Evolutionary conservation across 352 stramenopile species (phyloP).

Genomic region (Phytophthora palmivora): DNA sequence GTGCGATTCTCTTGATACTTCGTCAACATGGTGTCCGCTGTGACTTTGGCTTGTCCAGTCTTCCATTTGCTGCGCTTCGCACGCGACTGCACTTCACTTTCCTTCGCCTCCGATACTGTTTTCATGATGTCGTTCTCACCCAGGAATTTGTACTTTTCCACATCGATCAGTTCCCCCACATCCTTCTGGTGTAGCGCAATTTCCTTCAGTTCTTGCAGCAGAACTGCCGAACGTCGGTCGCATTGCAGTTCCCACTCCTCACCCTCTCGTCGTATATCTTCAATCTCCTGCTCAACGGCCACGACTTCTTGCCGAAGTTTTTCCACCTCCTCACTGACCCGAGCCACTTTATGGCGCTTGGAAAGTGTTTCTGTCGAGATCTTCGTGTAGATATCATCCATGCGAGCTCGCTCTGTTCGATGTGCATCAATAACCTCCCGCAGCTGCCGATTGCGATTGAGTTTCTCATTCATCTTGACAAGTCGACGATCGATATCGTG

Average conservation of each 20-base stretch:
- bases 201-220: conserved; percentile 78
- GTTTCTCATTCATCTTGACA: conserved; percentile 85
- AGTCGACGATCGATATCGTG: conserved; percentile 84
- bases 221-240: conserved; percentile 50
- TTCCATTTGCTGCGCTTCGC: conserved; percentile 76
- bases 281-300: conserved; percentile 62
- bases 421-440: conserved; percentile 72
- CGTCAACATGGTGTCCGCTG: conserved; percentile 66
- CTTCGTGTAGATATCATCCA: conserved; percentile 82
- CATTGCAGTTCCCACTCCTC: conserved; percentile 73
- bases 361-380: conserved; percentile 66
- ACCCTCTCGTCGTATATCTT: conserved; percentile 58
- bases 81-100: conserved; percentile 59
- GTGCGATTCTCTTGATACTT: conserved; percentile 86
- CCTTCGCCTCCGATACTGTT: conserved; percentile 52
- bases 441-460: conserved; percentile 72
- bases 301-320: conserved; percentile 65
- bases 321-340: conserved; percentile 56
- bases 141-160: conserved; percentile 73
- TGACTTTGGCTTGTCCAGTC: conserved; percentile 67
- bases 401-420: conserved; percentile 69
- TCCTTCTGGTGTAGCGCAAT: conserved; percentile 68
- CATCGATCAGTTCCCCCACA: conserved; percentile 54
- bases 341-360: conserved; percentile 61
- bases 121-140: conserved; percentile 80